These are phyloP conservation scores for Cenchrus americanus DNA, from an alignment of 176 grass and related monocot genomes.

Conservation along the genomic window DNA sequence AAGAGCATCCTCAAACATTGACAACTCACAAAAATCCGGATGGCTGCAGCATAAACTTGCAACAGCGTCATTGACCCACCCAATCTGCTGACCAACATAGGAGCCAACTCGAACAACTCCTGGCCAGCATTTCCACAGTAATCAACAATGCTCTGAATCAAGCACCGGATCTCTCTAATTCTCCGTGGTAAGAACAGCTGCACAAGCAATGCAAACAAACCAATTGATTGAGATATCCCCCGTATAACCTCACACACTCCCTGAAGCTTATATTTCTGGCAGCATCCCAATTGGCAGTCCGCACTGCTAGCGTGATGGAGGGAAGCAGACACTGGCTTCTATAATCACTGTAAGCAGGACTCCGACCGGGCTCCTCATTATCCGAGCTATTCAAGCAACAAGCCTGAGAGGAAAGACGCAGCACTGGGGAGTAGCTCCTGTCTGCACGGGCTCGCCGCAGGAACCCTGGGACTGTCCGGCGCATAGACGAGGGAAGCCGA, in stretches of 20 bases:
- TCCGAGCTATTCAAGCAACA: constrained; percentile 41
- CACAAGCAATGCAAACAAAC: constrained; percentile 55
- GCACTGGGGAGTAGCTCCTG: background rate
- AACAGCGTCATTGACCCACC: constrained; percentile 52
- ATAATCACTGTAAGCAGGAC: background rate
- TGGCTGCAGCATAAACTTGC: constrained; percentile 54
- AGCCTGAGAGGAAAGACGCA: constrained; percentile 17
- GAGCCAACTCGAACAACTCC: constrained; percentile 55
- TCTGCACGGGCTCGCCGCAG: constrained; percentile 32
- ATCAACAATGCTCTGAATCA: constrained; percentile 53
- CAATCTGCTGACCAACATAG: constrained; percentile 48
- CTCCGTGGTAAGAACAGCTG: constrained; percentile 35
- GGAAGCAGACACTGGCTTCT: constrained; percentile 40
- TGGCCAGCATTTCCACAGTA: constrained; percentile 54
- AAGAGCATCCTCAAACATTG: constrained; percentile 63
- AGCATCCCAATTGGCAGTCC: constrained; percentile 51
- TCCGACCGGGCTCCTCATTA: constrained; percentile 31
- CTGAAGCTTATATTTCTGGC: constrained; percentile 61
- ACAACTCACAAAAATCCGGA: constrained; percentile 50
- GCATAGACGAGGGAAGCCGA: constrained; percentile 30
- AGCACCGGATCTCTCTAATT: constrained; percentile 47
- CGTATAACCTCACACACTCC: constrained; percentile 52
- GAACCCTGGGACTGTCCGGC: constrained; percentile 23
- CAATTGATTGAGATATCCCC: constrained; percentile 49
- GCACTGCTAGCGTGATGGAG: constrained; percentile 51